Evolutionary conservation across 306 rosid genomes (phyloP).

Genomic region (Cucurbita moschata): DNA sequence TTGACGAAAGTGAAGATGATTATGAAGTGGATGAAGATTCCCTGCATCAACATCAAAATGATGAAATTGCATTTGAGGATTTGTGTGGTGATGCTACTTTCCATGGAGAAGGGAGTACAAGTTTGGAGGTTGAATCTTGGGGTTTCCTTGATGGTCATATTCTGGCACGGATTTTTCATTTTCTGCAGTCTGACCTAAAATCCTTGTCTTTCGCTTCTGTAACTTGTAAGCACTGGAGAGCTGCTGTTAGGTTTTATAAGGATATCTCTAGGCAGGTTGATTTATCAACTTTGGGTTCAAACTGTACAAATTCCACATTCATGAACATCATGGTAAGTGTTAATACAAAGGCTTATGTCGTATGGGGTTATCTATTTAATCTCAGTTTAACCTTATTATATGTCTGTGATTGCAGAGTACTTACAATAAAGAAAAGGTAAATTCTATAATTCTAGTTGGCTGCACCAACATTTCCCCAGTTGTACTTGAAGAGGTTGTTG

Average conservation of each 20-base stretch:
- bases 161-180: slow-evolving; percentile 69
- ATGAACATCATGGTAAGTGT: slow-evolving; percentile 61
- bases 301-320: slow-evolving; percentile 55
- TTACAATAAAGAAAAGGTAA: slow-evolving; percentile 57
- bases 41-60: slow-evolving; percentile 25
- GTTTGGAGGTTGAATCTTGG: slow-evolving; percentile 47
- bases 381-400: slow-evolving; percentile 18
- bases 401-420: slow-evolving; percentile 48
- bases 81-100: slow-evolving; percentile 52
- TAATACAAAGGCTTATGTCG: slow-evolving; percentile 6
- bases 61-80: slow-evolving; percentile 58
- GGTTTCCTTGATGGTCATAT: slow-evolving; percentile 58
- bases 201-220: slow-evolving; percentile 61
- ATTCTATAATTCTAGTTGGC: slow-evolving; percentile 54
- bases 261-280: slow-evolving; percentile 61
- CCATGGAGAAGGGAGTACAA: slow-evolving; percentile 22
- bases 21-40: slow-evolving; percentile 40
- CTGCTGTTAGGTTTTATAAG: slow-evolving; percentile 57
- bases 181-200: slow-evolving; percentile 59
- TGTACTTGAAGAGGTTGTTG: slow-evolving; percentile 68
- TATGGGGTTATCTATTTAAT: slow-evolving; percentile 5
- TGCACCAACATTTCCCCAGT: slow-evolving; percentile 56
- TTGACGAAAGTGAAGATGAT: slow-evolving; percentile 59
- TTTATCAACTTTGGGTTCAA: slow-evolving; percentile 60
- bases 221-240: slow-evolving; percentile 89